Evolutionary conservation across 371 early-diverging fungal genomes (phyloP), one percentile per base, ranked within the genome.

Genomic region (Catenaria anguillulae): DNA sequence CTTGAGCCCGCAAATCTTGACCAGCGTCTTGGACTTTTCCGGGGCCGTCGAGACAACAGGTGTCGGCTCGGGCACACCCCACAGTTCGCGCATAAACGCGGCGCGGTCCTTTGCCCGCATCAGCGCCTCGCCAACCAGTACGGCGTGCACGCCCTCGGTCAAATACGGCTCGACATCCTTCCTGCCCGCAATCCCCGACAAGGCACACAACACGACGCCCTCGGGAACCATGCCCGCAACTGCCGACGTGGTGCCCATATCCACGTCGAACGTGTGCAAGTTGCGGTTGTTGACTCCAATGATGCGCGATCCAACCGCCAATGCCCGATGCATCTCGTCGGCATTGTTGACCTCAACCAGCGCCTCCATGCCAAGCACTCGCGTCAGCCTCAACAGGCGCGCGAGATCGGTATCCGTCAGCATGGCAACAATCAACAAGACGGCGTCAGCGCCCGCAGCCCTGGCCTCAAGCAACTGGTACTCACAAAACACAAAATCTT

Each of bases 271-370:
- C 60, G 85, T 92, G 71, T 93, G 91, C 68, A 97, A 72, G 67
- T 97, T 92, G 40, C 98, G 80, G 74, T 97, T 97, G 71, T 97
- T 97, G 66, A 94, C 90, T 60, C 98, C 98, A 67, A 97, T 85
- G 45, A 93, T 82, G 67, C 79, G 79, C 26, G 98, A 82, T 0
- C 90, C 93, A 4, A 84, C 68, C 21, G 79, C 80, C 40, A 92
- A 69, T 0, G 97, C 97, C 42, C 81, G 76, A 36, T 78, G 70
- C 93, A 93, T 91, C 74, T 97, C 96, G 36, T 79, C 84, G 17
- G 71, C 79, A 66, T 84, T 88, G 70, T 94, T 92, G 43, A 97
- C 95, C 73, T 97, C 98, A 1, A 96, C 96, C 63, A 97, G 72
- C n/a, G 98, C 93, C 70, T 95, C 96, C 87, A 97, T 96, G 2